phyloP scores from a whole-genome alignment of 495 filamentous ascomycete species.

The Achaetomiella virescens region DNA sequence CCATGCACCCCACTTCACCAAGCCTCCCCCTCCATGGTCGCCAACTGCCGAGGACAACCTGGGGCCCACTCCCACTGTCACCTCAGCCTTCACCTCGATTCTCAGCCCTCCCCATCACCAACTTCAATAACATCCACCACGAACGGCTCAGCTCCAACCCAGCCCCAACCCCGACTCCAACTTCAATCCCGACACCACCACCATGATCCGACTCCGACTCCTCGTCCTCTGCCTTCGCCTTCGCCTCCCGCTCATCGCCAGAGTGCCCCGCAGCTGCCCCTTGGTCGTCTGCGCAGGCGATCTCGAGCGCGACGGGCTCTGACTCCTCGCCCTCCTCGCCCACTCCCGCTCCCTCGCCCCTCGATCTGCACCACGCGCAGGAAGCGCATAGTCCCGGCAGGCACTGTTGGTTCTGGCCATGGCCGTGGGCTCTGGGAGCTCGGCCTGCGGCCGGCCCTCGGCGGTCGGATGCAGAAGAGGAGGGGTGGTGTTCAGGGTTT shows the following conservation, averaged over 20 bases:
- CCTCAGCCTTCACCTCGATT: background rate
- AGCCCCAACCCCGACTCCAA: background rate
- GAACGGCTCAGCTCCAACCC: background rate
- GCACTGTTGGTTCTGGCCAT: no score
- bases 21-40: background rate
- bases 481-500: no score
- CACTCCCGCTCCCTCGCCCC: background rate
- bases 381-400: background rate
- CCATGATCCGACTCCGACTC: constrained; percentile 4
- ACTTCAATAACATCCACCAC: background rate
- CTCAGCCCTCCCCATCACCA: background rate
- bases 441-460: no score
- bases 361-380: background rate
- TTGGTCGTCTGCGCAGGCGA: background rate
- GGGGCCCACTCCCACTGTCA: background rate
- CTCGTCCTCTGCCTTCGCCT: constrained; percentile 15
- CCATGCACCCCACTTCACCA: background rate
- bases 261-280: background rate
- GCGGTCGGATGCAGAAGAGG: no score
- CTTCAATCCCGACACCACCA: background rate
- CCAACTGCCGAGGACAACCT: constrained; percentile 4
- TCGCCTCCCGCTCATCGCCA: background rate
- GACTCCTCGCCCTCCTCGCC: constrained; percentile 8
- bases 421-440: no score
- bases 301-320: constrained; percentile 16